Conservation (phyloP, 2,329 filamentous ascomycete species). For the Orbilia blumenaviensis region DNA sequence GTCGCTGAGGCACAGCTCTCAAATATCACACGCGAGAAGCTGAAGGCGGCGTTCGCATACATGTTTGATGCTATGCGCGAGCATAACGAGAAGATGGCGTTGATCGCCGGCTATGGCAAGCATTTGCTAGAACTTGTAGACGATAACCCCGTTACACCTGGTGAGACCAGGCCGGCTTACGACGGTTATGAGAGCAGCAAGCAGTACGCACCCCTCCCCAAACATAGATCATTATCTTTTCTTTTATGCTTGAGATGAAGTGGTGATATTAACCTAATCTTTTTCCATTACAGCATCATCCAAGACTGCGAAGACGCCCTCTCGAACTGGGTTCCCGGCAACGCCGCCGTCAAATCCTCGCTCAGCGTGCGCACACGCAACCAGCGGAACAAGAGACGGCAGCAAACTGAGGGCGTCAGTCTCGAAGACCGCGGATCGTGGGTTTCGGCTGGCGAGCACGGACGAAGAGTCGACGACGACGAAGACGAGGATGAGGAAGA, state of each 20-base stretch:
- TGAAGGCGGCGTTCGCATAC: constrained; percentile 97
- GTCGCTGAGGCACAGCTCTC: constrained; percentile 97
- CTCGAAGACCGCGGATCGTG: constrained; percentile 48
- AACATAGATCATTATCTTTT: too few relatives aligned
- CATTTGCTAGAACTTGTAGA: constrained; percentile 97
- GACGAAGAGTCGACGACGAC: constrained; percentile 25
- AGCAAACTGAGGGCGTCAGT: constrained; percentile 42
- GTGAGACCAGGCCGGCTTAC: constrained; percentile 93
- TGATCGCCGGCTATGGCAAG: constrained; percentile 97
- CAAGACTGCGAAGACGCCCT: constrained; percentile 98
- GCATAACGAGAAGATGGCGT: constrained; percentile 97
- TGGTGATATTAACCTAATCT: not conserved
- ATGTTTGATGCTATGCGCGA: constrained; percentile 97
- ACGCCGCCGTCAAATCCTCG: constrained; percentile 85
- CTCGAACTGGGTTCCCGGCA: constrained; percentile 94
- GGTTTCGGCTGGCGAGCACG: constrained; percentile 51
- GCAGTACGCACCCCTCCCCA: constrained; percentile 68
- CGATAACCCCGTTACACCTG: constrained; percentile 94
- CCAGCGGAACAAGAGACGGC: constrained; percentile 59
- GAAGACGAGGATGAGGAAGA: constrained; percentile 42
- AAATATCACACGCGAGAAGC: constrained; percentile 99
- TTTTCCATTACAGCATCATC: constrained; percentile 73
- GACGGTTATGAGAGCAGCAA: constrained; percentile 99
- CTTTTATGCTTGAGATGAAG: too few relatives aligned
- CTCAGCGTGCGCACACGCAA: constrained; percentile 87